Evolutionary conservation across 176 grass and related monocot genomes (phyloP).

Genomic region (Musa schizocarpa): DNA sequence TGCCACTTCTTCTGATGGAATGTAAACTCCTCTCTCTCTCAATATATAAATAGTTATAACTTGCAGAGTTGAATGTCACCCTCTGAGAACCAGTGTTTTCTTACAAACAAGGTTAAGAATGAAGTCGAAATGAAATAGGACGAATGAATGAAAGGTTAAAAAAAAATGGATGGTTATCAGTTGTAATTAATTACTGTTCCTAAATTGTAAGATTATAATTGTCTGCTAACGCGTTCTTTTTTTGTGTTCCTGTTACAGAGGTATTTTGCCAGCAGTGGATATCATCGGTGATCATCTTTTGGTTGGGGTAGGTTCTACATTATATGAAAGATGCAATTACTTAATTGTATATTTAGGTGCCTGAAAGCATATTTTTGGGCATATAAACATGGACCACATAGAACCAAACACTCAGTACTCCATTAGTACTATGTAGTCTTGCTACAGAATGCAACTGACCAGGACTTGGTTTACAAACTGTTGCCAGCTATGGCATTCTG

Average conservation of each 20-base stretch:
- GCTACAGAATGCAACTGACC: not conserved
- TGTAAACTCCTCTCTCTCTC: too few species aligned
- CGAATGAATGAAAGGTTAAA: not conserved
- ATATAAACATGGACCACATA: not conserved
- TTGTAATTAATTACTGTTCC: too few species aligned
- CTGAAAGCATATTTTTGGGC: not conserved
- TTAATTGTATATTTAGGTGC: not conserved
- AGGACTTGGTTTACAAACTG: not conserved
- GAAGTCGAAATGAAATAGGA: not conserved
- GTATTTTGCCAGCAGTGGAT: slow-evolving; percentile 91
- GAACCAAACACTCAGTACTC: not conserved
- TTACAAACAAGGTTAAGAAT: not conserved
- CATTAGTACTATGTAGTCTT: not conserved
- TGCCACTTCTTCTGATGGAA: too few species aligned
- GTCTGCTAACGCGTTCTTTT: not conserved
- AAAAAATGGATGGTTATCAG: not conserved
- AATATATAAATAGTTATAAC: too few species aligned
- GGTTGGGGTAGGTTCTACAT: slow-evolving; percentile 54
- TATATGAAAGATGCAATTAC: not conserved
- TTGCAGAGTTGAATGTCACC: too few species aligned
- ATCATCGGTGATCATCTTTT: slow-evolving; percentile 56
- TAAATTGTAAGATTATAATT: not conserved
- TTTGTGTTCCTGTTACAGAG: slow-evolving; percentile 36
- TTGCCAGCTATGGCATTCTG: not conserved
- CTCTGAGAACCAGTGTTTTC: not conserved